Evolutionary conservation across 768 basidiomycete species (phyloP), one percentile per base, ranked within the genome.

Genomic region (Leccinum rimulosum): DNA sequence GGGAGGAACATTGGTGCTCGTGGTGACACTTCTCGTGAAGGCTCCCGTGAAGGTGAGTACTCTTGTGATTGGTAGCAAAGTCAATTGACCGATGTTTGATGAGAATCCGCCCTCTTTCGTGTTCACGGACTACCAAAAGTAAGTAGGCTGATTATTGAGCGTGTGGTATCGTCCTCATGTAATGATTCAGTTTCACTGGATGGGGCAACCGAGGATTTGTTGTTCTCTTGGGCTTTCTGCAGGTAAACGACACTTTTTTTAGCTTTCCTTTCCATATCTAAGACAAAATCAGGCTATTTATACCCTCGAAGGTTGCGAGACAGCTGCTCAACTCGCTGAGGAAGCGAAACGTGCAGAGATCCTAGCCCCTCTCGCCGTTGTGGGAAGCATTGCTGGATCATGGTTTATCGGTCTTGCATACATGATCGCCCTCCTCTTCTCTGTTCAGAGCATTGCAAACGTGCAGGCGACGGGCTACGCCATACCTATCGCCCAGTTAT

Each of bases 251-350:
- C 27, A 17, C 31, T n/a, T 27, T 4, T 43, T 48, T 25, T 7
- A 48, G 28, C 14, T 2, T 19, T 11, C 3, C n/a, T n/a, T 35
- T 22, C 49, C 7, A 19, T 25, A 47, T 14, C 56, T 58, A 48
- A 61, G 40, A 50, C 45, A 14, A 17, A 17, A 36, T 2, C 28
- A 80, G 77, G 82, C 83, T 6, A 84, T 84, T 12, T 84, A 84
- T 62, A 84, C 84, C 2, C 75, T 84, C 28, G 84, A 84, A 70
- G 84, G 84, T 25, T 84, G 83, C 66, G 84, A 84, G 65, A 85
- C 83, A 5, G 82, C 84, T 43, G 83, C 84, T n/a, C 84, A 85
- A 65, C 79, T 85, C 7, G 84, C 83, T 6, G 84, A 85, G 68
- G 83, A 85, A 66, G 82, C 82, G 33, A 73, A 77, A 51, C 79